phyloP scores from a whole-genome alignment of 1,139 yeast genomes.

The Lodderomyces theae region DNA sequence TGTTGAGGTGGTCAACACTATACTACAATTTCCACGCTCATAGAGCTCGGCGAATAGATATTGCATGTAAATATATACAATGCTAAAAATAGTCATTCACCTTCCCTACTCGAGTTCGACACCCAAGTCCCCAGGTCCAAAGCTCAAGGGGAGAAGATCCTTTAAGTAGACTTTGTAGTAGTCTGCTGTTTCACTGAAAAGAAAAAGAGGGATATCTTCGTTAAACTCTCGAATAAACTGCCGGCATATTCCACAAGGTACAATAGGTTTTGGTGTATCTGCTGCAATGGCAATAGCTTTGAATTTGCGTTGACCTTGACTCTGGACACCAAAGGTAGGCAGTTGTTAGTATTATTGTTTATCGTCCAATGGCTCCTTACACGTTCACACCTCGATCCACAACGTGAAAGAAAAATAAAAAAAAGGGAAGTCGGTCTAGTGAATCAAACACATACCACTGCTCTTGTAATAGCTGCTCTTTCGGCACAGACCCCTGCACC shows the following conservation, averaged over 20 bases:
- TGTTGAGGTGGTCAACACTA: too few relatives aligned
- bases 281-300: constrained; percentile 71
- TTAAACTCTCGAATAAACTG: constrained; percentile 82
- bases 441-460: constrained; percentile 46
- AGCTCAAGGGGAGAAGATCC: constrained; percentile 77
- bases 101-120: not conserved
- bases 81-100: too few relatives aligned
- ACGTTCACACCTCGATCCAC: too few relatives aligned
- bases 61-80: too few relatives aligned
- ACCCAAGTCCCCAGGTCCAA: constrained; percentile 76
- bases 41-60: too few relatives aligned
- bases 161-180: constrained; percentile 43
- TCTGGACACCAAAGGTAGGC: constrained; percentile 18
- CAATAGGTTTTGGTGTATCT: constrained; percentile 56
- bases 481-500: constrained; percentile 93
- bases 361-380: too few relatives aligned
- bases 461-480: constrained; percentile 69
- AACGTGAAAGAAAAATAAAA: too few relatives aligned
- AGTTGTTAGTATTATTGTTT: constrained; percentile 8
- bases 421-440: too few relatives aligned
- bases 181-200: constrained; percentile 57
- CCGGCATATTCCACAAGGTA: constrained; percentile 95
- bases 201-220: constrained; percentile 49
- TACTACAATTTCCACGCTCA: too few relatives aligned
- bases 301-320: constrained; percentile 45